Conservation (phyloP, 1,139 yeast species). For the Arxiozyma slooffiae region DNA sequence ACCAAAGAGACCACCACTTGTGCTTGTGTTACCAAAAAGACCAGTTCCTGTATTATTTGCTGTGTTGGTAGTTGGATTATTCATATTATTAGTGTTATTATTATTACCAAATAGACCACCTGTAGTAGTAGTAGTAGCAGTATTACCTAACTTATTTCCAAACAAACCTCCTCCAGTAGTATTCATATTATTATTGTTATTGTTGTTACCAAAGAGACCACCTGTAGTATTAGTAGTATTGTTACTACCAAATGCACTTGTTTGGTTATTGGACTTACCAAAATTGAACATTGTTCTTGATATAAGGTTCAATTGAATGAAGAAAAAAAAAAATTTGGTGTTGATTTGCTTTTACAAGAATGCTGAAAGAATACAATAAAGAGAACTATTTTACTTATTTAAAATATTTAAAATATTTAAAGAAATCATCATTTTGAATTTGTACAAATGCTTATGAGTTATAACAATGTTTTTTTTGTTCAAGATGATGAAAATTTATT, state of each 20-base stretch:
- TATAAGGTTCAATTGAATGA: neutral
- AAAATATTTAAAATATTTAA: too few species aligned
- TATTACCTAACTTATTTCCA: neutral
- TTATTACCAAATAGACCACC: constrained; percentile 28
- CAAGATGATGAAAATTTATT: too few species aligned
- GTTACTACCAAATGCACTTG: neutral
- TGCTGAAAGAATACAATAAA: neutral
- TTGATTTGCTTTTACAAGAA: neutral
- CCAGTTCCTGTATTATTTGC: constrained; percentile 1
- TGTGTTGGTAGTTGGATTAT: neutral
- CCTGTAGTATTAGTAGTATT: neutral
- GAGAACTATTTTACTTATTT: too few species aligned
- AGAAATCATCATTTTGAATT: too few species aligned
- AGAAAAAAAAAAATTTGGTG: neutral
- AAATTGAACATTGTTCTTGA: constrained; percentile 4
- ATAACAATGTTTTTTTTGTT: too few species aligned
- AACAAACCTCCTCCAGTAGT: constrained; percentile 4
- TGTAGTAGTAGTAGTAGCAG: constrained; percentile 6
- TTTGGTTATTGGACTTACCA: constrained; percentile 4
- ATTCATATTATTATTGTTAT: neutral
- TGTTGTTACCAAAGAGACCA: constrained; percentile 6
- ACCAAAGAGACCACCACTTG: constrained; percentile 6
- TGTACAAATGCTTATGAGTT: too few species aligned
- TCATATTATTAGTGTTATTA: constrained; percentile 5
- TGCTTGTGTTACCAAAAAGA: constrained; percentile 1